Percentiles rank a stretch among this genome's conserved stretches.
phyloP scores from a whole-genome alignment of 2,329 filamentous ascomycete genomes.

The Fusarium brachygibbosum region DNA sequence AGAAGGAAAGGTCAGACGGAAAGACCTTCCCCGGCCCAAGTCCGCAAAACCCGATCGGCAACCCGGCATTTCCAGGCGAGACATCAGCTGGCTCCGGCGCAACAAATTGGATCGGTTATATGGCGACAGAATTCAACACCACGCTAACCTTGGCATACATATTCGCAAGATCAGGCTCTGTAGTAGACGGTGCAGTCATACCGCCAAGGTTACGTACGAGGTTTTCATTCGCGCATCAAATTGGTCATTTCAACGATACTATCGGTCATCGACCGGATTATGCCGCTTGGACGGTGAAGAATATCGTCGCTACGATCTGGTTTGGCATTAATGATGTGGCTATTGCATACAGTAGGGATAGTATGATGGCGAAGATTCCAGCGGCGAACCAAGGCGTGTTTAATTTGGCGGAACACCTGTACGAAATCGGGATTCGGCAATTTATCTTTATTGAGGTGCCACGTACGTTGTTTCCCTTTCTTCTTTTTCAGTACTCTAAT shows the following conservation, averaged over 20 bases:
- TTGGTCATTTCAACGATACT: background rate
- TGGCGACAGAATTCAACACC: no score
- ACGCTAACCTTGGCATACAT: conserved; percentile 3
- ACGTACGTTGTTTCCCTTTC: background rate
- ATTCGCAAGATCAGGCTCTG: background rate
- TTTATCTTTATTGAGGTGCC: conserved; percentile 7
- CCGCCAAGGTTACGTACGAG: background rate
- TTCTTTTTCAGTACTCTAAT: no score
- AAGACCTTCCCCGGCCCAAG: no score
- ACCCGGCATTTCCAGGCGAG: no score
- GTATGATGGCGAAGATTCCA: background rate
- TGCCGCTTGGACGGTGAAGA: conserved; percentile 1
- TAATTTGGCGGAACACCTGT: background rate
- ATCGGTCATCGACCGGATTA: conserved; percentile 2
- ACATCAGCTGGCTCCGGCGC: no score
- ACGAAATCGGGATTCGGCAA: background rate
- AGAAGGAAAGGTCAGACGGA: no score
- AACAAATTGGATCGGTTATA: no score
- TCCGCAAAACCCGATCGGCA: no score
- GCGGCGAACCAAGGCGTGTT: conserved; percentile 2
- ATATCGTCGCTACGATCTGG: conserved; percentile 3
- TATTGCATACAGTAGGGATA: background rate
- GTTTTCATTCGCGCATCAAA: conserved; percentile 1
- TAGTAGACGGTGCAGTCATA: conserved; percentile 3
- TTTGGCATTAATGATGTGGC: conserved; percentile 9